Conservation (phyloP, 768 basidiomycete genomes). For the Crassisporium funariophilum region DNA sequence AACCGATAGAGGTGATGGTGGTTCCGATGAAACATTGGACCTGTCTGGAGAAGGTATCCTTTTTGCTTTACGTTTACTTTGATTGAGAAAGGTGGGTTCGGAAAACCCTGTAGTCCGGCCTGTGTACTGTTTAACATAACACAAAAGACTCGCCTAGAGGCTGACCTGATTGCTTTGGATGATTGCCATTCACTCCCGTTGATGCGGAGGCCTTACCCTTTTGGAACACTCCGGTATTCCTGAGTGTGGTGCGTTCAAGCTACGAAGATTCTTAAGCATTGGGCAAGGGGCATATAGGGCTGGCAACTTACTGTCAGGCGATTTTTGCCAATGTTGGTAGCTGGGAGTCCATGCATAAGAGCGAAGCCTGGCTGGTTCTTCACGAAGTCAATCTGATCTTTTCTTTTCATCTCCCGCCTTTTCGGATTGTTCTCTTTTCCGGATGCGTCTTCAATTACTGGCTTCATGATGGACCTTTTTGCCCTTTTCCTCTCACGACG, state of each 20-base stretch:
- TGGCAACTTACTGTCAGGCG: conserved; percentile 65
- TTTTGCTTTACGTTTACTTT: conserved; percentile 25
- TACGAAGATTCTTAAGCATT: conserved; percentile 16
- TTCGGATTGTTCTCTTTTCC: conserved; percentile 13
- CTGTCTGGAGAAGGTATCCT: neutral
- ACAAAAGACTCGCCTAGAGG: neutral
- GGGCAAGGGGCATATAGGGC: neutral
- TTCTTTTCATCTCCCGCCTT: conserved; percentile 8
- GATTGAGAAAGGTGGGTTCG: conserved; percentile 49
- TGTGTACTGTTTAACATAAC: neutral
- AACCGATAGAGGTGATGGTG: neutral
- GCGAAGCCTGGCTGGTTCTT: no score
- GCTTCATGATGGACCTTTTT: conserved; percentile 56
- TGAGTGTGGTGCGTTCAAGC: conserved; percentile 45
- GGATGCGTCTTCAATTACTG: conserved; percentile 21
- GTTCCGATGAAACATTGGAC: conserved; percentile 10
- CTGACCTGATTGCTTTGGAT: conserved; percentile 30
- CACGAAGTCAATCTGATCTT: conserved; percentile 4
- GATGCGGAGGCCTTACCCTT: conserved; percentile 65
- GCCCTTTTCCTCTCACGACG: conserved; percentile 64
- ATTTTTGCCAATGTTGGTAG: conserved; percentile 61
- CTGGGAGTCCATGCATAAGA: conserved; percentile 67
- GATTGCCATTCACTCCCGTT: conserved; percentile 24
- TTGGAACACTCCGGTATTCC: conserved; percentile 56
- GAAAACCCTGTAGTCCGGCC: conserved; percentile 36